Evolutionary conservation across 345 rosid genomes (phyloP).

Genomic region (Salix exigua): DNA sequence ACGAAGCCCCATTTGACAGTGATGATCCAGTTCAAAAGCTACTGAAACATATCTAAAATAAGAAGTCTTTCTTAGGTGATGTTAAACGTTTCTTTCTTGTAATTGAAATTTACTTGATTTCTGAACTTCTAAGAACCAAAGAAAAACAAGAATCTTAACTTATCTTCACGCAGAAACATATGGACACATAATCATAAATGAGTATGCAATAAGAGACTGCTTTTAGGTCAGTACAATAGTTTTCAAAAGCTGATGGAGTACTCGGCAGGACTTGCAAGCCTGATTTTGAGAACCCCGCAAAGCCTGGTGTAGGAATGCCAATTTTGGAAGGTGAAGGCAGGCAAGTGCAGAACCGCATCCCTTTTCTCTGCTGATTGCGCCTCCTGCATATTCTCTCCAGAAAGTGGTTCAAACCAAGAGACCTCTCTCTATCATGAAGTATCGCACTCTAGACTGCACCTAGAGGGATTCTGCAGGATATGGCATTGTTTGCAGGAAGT

Average conservation of each 20-base stretch:
- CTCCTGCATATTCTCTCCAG: slow-evolving; percentile 39
- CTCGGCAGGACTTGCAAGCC: slow-evolving; percentile 63
- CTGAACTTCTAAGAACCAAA: background rate
- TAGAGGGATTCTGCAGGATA: slow-evolving; percentile 39
- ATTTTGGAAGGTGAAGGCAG: slow-evolving; percentile 51
- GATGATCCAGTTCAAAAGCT: too few relatives aligned
- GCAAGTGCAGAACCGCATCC: slow-evolving; percentile 49
- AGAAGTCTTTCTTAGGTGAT: background rate
- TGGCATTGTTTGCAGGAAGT: slow-evolving; percentile 58
- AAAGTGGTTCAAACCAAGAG: slow-evolving; percentile 1
- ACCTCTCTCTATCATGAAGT: slow-evolving; percentile 18
- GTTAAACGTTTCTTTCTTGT: background rate
- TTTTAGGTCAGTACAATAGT: background rate
- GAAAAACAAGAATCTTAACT: background rate
- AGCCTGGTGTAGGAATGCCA: slow-evolving; percentile 63
- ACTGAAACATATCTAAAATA: too few relatives aligned
- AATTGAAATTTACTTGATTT: background rate
- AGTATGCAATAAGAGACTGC: too few relatives aligned
- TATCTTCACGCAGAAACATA: too few relatives aligned
- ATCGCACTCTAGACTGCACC: slow-evolving; percentile 45
- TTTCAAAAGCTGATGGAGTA: slow-evolving; percentile 56
- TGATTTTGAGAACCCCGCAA: slow-evolving; percentile 61
- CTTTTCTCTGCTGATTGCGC: slow-evolving; percentile 42
- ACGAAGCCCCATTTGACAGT: too few relatives aligned
- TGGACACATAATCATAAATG: too few relatives aligned